These are phyloP conservation scores for Suillus placidus DNA, from an alignment of 768 basidiomycete genomes.

Conservation along the genomic window DNA sequence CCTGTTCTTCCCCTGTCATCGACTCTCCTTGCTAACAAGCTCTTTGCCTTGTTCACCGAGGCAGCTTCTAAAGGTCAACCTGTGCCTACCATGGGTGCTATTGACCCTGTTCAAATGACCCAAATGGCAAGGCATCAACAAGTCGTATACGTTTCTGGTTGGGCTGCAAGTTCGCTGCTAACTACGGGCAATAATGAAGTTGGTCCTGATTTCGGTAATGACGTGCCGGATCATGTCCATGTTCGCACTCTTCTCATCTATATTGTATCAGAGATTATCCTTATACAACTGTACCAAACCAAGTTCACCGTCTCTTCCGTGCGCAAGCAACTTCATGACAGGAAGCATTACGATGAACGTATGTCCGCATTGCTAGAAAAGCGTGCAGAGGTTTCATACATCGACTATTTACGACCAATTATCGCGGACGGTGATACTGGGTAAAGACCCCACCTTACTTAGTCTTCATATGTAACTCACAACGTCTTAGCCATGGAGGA, in stretches of 20 bases:
- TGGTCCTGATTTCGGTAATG: slow-evolving; percentile 81
- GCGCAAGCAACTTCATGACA: slow-evolving; percentile 92
- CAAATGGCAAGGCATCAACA: slow-evolving; percentile 90
- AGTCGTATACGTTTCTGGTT: slow-evolving; percentile 90
- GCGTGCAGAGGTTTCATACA: slow-evolving; percentile 70
- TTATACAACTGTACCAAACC: slow-evolving; percentile 95
- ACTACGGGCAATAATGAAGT: slow-evolving; percentile 92
- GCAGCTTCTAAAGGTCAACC: slow-evolving; percentile 67
- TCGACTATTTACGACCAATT: slow-evolving; percentile 90
- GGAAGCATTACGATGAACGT: slow-evolving; percentile 90
- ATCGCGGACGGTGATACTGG: slow-evolving; percentile 96
- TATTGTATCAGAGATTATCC: slow-evolving; percentile 74
- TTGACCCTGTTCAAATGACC: slow-evolving; percentile 94
- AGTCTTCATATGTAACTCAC: slow-evolving; percentile 6
- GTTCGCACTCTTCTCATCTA: slow-evolving; percentile 7
- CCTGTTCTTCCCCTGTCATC: slow-evolving; percentile 78
- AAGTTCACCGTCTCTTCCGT: slow-evolving; percentile 88
- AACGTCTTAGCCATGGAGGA: slow-evolving; percentile 74
- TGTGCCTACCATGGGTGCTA: slow-evolving; percentile 89
- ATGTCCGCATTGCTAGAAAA: slow-evolving; percentile 64
- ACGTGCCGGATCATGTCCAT: slow-evolving; percentile 12
- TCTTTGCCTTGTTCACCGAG: slow-evolving; percentile 67
- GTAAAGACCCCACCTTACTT: slow-evolving; percentile 42
- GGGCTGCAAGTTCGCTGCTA: slow-evolving; percentile 84
- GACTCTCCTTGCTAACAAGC: slow-evolving; percentile 81